Base-by-base conservation (phyloP, 2,329 filamentous ascomycete genomes). In the Sporothrix dimorphospora region DNA sequence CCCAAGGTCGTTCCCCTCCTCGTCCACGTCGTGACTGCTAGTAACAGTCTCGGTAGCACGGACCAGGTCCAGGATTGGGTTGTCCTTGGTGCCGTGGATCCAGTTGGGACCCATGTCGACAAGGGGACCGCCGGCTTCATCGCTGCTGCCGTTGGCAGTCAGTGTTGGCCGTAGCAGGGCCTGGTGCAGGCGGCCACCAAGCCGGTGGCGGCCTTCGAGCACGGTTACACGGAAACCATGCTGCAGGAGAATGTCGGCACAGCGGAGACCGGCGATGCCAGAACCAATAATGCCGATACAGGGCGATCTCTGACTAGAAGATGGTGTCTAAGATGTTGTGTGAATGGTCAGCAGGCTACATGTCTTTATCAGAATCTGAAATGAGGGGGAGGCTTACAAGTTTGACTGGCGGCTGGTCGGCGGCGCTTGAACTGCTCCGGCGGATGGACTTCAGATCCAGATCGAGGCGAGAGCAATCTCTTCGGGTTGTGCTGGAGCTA, bases 91-190 rank as follows among this genome's bases (percentile, higher is more conserved):
- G 45, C 92, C 91, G 73, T 94, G 91, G 69, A 94, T 92, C 91
- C 91, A 94, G 76, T 94, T 94, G n/a, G 91, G 90, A 0, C 92
- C 92, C 42, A 87, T 79, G 75, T 90, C 88, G n/a, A 88, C 83
- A 8, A 83, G 75, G 40, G 82, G 81, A 0, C 85, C 85, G 51
- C 85, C 86, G 14, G 9, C 8, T 8, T 30, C 42, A 5, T 9
- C 34, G 3, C 40, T 14, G 42, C 24, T 27, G 19, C 12, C 8
- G 3, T 12, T 21, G 19, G 19, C n/a, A 34, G 49, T 8, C 3
- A 27, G 3, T 4, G 27, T 11, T 2, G 34, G 49, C 16, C 81
- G 80, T 3, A 89, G 81, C 27, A 77, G 79, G 68, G 83, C 80
- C 76, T 89, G 88, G 71, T 84, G 81, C 40, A 92, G 83, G 42